phyloP scores from a whole-genome alignment of 208 protist genomes.

The Crithidia sp. region DNA sequence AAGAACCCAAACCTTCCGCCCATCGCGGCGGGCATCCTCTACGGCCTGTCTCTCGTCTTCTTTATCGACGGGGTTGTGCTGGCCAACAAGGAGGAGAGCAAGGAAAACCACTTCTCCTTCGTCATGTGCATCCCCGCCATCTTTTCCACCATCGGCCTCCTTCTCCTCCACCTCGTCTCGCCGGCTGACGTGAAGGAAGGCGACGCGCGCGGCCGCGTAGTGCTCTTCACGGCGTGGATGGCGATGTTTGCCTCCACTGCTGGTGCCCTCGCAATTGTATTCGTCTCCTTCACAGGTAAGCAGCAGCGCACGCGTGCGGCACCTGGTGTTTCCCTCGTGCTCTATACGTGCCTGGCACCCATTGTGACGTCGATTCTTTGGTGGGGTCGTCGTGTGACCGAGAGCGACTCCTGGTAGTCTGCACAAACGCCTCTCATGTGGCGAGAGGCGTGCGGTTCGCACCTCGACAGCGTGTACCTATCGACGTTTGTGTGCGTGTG shows the following conservation, averaged over 20 bases:
- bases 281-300: slow-evolving; percentile 52
- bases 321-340: slow-evolving; percentile 64
- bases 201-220: slow-evolving; percentile 49
- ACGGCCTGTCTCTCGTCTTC: slow-evolving; percentile 56
- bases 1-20: slow-evolving; percentile 29
- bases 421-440: background rate
- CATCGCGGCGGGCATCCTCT: slow-evolving; percentile 56
- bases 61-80: slow-evolving; percentile 66
- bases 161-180: slow-evolving; percentile 62
- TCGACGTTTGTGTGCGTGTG: too few species aligned
- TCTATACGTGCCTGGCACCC: slow-evolving; percentile 67
- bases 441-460: background rate
- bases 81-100: slow-evolving; percentile 44
- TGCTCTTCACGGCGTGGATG: slow-evolving; percentile 80
- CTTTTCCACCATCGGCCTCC: slow-evolving; percentile 70
- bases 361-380: slow-evolving; percentile 65
- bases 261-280: slow-evolving; percentile 53
- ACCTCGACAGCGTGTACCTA: too few species aligned
- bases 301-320: slow-evolving; percentile 43
- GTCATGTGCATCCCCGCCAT: slow-evolving; percentile 63
- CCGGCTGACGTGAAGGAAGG: slow-evolving; percentile 66
- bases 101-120: slow-evolving; percentile 54
- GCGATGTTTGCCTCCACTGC: slow-evolving; percentile 67
- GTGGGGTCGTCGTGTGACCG: slow-evolving; percentile 55
- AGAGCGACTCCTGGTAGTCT: slow-evolving; percentile 43